These are phyloP conservation scores for Aristolochia fimbriata DNA, from an alignment of 164 flowering plant species.

Conservation along the genomic window DNA sequence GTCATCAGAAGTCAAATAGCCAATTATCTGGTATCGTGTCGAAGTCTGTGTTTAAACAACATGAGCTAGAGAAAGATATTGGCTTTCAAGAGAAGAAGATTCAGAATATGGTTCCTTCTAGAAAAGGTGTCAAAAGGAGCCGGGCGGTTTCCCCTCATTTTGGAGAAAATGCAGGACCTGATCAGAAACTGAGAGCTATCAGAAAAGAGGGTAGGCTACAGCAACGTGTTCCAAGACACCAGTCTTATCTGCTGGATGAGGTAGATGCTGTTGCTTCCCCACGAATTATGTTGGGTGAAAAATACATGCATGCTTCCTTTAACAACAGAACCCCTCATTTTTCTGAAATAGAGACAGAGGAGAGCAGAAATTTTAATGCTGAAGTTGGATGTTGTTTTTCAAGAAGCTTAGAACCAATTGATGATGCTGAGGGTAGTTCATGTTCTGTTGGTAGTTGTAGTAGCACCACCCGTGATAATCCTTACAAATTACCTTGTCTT, in stretches of 20 bases:
- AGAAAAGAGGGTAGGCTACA: constrained; percentile 25
- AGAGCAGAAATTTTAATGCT: constrained; percentile 27
- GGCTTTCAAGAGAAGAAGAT: constrained; percentile 7
- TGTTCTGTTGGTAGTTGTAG: constrained; percentile 91
- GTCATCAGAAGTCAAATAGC: not conserved
- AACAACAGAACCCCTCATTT: constrained; percentile 24
- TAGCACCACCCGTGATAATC: constrained; percentile 18
- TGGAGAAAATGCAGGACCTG: constrained; percentile 17
- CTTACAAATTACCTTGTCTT: constrained; percentile 16
- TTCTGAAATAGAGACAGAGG: constrained; percentile 31
- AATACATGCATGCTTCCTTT: constrained; percentile 37
- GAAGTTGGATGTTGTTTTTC: constrained; percentile 22
- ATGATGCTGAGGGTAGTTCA: constrained; percentile 34
- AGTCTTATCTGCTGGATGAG: constrained; percentile 26
- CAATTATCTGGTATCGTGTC: not conserved
- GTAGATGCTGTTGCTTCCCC: constrained; percentile 55
- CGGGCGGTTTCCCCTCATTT: constrained; percentile 17
- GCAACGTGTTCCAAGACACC: constrained; percentile 11
- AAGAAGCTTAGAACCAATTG: constrained; percentile 24
- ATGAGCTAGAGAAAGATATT: constrained; percentile 3
- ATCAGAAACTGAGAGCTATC: constrained; percentile 26
- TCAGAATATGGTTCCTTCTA: constrained; percentile 6
- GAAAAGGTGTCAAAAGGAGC: constrained; percentile 30
- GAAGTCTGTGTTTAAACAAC: too few relatives aligned
- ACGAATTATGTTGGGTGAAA: constrained; percentile 36